phyloP scores from a whole-genome alignment of 192 early-diverging fungal species.

The Coemansia sp. region DNA sequence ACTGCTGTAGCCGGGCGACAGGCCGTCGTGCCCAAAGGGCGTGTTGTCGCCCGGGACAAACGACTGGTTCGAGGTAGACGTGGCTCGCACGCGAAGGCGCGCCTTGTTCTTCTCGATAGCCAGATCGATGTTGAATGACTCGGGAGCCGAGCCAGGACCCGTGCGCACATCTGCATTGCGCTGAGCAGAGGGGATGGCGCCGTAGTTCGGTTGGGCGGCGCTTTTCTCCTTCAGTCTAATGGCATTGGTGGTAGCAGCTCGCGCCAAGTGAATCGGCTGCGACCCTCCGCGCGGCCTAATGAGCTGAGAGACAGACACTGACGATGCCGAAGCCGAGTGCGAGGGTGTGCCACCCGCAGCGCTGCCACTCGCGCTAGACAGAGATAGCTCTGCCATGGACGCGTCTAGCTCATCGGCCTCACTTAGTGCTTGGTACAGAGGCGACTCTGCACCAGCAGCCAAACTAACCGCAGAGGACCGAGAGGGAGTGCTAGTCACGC shows the following conservation, averaged over 20 bases:
- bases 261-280: slow-evolving; percentile 43
- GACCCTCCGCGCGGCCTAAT: slow-evolving; percentile 47
- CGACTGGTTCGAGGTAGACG: slow-evolving; percentile 36
- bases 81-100: slow-evolving; percentile 34
- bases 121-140: slow-evolving; percentile 33
- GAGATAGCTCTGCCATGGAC: neutral
- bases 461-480: neutral
- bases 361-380: slow-evolving; percentile 7
- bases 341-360: slow-evolving; percentile 5
- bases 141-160: slow-evolving; percentile 43
- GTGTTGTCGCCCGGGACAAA: slow-evolving; percentile 9
- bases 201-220: slow-evolving; percentile 2
- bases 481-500: neutral
- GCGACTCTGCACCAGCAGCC: neutral
- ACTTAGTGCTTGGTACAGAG: neutral
- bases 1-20: slow-evolving; percentile 10
- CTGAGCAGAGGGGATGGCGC: neutral
- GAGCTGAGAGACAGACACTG: slow-evolving; percentile 11
- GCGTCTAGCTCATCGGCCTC: slow-evolving; percentile 4
- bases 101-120: slow-evolving; percentile 23
- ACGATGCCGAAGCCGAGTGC: slow-evolving; percentile 7
- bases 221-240: slow-evolving; percentile 47
- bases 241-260: slow-evolving; percentile 50
- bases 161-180: neutral
- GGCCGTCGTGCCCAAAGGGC: slow-evolving; percentile 3